Evolutionary conservation across 1,284 basidiomycete genomes (phyloP), one percentile per base, ranked within the genome.

Genomic region (Leccinum glutinopallens): DNA sequence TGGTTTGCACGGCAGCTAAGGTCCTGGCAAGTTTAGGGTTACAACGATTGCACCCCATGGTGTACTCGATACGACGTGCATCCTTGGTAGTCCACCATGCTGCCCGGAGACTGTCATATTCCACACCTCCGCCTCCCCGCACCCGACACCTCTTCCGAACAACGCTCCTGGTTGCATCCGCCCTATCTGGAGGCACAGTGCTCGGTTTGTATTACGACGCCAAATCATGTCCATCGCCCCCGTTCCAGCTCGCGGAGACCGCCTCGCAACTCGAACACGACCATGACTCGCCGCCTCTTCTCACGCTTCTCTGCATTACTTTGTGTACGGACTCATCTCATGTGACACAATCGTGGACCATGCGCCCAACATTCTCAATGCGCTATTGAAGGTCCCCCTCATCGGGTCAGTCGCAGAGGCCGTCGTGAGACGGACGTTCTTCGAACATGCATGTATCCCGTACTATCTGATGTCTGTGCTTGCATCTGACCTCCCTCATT

Each of bases 401-500:
- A 66, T 96, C 2, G 84, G 80, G 64, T 79, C 84, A 58, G 68
- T 93, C 51, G 88, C 91, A 2, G 89, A 94, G 73, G 82, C 81
- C 7, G 74, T 93, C 65, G 89, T 97, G 10, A 83, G 93, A 55
- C 78, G 82, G 33, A 97, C 96, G 3, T 97, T 97, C 80, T 97
- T 96, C 73, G 81, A 85, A 58, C 92, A 94, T 77, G 90, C 90
- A 68, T 37, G 82, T 73, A 5, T 60, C 41, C 35, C 2, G 15
- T 9, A 1, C 58, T 2, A 37, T 13, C 4, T 55, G 15, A 62
- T 15, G n/a, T 57, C 12, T 49, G 8, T 51, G 17, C 2, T 12
- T 3, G 5, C 29, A 5, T 57, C 59, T 57, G 35, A 68, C 9
- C 25, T 60, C n/a, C 10, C 3, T 35, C 5, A 12, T 25, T 6